Evolutionary conservation across 257 asterid species (phyloP).

Genomic region (Jaltomata sinuosa): DNA sequence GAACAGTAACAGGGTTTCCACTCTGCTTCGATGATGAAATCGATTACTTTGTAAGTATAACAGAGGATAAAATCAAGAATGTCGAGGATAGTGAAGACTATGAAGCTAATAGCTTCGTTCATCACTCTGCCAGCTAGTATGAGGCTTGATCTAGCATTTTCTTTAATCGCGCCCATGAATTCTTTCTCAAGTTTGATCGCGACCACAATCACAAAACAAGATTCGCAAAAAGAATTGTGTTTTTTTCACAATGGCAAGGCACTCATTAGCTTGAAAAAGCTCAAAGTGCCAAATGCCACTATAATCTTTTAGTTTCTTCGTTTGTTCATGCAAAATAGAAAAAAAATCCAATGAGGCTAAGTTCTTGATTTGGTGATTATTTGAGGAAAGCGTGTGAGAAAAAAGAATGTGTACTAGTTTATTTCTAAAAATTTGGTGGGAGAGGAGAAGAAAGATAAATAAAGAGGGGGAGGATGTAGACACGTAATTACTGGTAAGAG

Average conservation of each 20-base stretch:
- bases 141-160: constrained; percentile 6
- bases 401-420: not conserved
- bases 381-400: constrained; percentile 13
- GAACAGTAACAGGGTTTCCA: constrained; percentile 88
- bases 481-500: constrained; percentile 42
- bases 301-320: not conserved
- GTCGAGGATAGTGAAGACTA: constrained; percentile 49
- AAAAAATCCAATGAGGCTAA: not conserved
- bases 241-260: not conserved
- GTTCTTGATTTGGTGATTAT: not conserved
- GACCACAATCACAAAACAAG: not conserved
- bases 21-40: constrained; percentile 67
- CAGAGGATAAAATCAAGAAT: constrained; percentile 55
- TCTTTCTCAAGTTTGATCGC: not conserved
- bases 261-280: not conserved
- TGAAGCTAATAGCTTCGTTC: constrained; percentile 45
- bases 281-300: not conserved
- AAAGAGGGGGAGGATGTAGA: constrained; percentile 4
- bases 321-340: not conserved
- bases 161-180: constrained; percentile 5
- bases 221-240: not conserved
- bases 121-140: constrained; percentile 28
- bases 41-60: constrained; percentile 44
- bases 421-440: not conserved
- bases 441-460: not conserved